Conservation (phyloP, 495 filamentous ascomycete species). For the Wilcoxina mikolae region DNA sequence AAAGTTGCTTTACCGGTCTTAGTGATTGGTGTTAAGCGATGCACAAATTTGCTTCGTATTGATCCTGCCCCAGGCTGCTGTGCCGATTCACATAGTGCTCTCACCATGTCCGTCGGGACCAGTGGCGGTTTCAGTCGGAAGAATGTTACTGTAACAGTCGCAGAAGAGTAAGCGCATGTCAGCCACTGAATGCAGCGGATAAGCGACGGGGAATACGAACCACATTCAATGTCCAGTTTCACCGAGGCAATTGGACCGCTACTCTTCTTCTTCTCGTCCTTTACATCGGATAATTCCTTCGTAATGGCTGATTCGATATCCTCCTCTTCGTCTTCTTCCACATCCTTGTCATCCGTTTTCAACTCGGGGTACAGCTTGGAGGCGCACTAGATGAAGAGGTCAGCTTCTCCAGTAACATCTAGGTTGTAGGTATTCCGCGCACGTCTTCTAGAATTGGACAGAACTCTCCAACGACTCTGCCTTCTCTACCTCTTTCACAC, state of each 20-base stretch:
- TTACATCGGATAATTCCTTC: slow-evolving; percentile 55
- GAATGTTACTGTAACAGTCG: slow-evolving; percentile 40
- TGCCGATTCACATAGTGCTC: slow-evolving; percentile 47
- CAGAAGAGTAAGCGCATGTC: neutral
- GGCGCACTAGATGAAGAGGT: slow-evolving; percentile 10
- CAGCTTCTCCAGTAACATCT: neutral
- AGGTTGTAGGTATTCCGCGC: slow-evolving; percentile 8
- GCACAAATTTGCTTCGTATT: slow-evolving; percentile 56
- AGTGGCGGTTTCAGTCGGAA: slow-evolving; percentile 52
- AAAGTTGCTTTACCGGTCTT: slow-evolving; percentile 63
- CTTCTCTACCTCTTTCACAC: slow-evolving; percentile 66
- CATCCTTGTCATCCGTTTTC: slow-evolving; percentile 30
- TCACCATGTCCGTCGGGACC: slow-evolving; percentile 67
- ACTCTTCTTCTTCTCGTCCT: slow-evolving; percentile 36
- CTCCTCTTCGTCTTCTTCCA: slow-evolving; percentile 33
- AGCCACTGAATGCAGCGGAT: neutral
- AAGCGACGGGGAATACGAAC: slow-evolving; percentile 30
- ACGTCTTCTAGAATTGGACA: slow-evolving; percentile 63
- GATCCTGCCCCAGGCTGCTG: slow-evolving; percentile 35
- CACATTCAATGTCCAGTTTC: slow-evolving; percentile 61
- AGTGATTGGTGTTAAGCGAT: slow-evolving; percentile 70
- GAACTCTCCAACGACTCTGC: slow-evolving; percentile 59
- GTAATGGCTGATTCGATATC: slow-evolving; percentile 77
- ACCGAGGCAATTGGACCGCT: slow-evolving; percentile 45
- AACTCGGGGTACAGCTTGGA: slow-evolving; percentile 39